Percentiles rank a stretch among this genome's conserved stretches.
Evolutionary conservation across 169 alveolate genomes (phyloP).

Genomic region (Cryptosporidium sp.): DNA sequence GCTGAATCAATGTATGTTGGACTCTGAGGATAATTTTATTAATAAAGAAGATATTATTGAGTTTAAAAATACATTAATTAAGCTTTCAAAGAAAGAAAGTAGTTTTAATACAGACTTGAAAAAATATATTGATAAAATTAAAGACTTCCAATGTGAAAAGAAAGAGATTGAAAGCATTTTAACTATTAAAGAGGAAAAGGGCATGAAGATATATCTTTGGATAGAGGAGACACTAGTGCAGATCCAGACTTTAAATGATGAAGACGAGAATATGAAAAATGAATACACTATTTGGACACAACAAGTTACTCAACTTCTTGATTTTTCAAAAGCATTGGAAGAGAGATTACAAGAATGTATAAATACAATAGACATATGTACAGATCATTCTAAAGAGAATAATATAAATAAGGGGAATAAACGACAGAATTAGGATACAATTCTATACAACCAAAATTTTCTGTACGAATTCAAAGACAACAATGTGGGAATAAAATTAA

Average conservation of each 20-base stretch:
- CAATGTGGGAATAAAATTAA: background rate
- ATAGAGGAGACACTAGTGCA: background rate
- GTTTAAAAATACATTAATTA: conserved; percentile 7
- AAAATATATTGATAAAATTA: conserved; percentile 1
- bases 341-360: conserved; percentile 32
- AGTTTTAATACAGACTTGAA: conserved; percentile 3
- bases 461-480: background rate
- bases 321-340: conserved; percentile 13
- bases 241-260: conserved; percentile 1
- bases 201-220: conserved; percentile 24
- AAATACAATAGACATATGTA: background rate
- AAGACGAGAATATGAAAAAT: background rate
- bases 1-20: conserved; percentile 41
- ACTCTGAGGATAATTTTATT: background rate
- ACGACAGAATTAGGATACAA: background rate
- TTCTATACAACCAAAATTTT: background rate
- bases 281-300: conserved; percentile 2
- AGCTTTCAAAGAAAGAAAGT: conserved; percentile 8
- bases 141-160: background rate
- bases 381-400: conserved; percentile 7
- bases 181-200: background rate
- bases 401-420: background rate
- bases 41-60: conserved; percentile 18
- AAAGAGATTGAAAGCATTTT: conserved; percentile 1
- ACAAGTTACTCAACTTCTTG: conserved; percentile 9